Base-by-base conservation (phyloP, 805 yeast genomes). In the Debaryomyces tyrocola region DNA sequence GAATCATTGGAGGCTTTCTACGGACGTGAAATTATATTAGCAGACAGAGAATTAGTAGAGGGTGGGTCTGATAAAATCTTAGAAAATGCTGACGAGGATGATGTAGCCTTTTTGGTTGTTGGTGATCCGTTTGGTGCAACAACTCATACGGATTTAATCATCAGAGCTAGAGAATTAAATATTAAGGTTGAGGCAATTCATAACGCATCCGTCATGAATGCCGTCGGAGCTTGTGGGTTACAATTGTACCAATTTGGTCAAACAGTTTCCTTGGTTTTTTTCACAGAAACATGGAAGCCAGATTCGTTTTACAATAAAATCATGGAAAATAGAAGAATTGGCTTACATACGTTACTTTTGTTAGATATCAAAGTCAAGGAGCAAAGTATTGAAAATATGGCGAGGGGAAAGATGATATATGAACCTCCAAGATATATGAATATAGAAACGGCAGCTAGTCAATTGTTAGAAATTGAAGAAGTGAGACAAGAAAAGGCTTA, bases 111-210 rank as follows among this genome's bases (percentile, higher is more conserved):
- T 56, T 75, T 94, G 52, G 99, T 94, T 17, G 99, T 92, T 21
- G 99, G 99, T 31, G 99, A 92, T 65, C 96, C 92, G 29, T 92
- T 90, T 62, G 99, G 99, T 29, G 99, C 99, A 28, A 92, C 99
- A 4, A 92, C 99, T 0, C 99, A 92, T 69, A 90, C 97, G 0
- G 99, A 94, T 70, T 76, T 92, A 52, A 89, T 91, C 36, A 79
- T 92, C 49, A 77, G 99, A 60, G 98, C 99, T 37, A 80, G 96
- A 56, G 96, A 87, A 66, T 75, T 84, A 49, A 82, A 82, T 2
- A 89, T 94, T 60, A 72, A 78, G 42, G 88, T 87, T 37, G 95
- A 88, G 61, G 79, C 87, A 34, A 82, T 92, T 49, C 99, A 92
- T 70, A 92, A 92, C 66, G 99, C 99, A 1, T 87, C 96, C 14